These are phyloP conservation scores for Fonsecaea monophora DNA, from an alignment of 2,329 filamentous ascomycete species.

Conservation along the genomic window DNA sequence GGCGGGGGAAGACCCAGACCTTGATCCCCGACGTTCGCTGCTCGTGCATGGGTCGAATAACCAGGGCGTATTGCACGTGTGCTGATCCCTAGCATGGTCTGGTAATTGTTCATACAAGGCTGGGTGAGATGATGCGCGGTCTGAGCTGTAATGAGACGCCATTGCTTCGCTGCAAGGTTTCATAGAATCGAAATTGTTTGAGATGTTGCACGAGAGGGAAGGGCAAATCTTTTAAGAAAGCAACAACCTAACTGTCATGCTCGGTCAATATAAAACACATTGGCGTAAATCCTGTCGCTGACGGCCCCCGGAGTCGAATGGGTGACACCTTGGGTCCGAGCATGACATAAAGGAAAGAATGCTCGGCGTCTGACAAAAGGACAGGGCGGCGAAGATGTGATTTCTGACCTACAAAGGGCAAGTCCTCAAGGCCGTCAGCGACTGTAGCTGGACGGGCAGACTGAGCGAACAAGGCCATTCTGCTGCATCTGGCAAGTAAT, in stretches of 20 bases:
- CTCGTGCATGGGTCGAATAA: neutral
- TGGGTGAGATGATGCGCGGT: neutral
- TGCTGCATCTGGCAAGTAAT: slow-evolving; percentile 15
- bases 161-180: neutral
- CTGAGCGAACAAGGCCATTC: neutral
- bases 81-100: neutral
- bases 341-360: neutral
- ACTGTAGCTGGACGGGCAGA: neutral
- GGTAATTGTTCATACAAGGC: neutral
- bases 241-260: neutral
- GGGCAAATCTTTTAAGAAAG: neutral
- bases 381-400: neutral
- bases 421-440: neutral
- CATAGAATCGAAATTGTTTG: neutral
- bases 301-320: neutral
- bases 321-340: too few relatives aligned
- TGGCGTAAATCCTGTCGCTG: neutral
- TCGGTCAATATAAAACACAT: slow-evolving; percentile 3
- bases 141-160: neutral
- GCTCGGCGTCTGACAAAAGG: neutral
- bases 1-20: neutral
- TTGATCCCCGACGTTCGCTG: neutral
- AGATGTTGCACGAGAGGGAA: neutral
- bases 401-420: neutral
- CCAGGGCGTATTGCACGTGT: neutral